Evolutionary conservation across 768 basidiomycete genomes (phyloP), one percentile per base, ranked within the genome.

Genomic region (Trametes punicea): DNA sequence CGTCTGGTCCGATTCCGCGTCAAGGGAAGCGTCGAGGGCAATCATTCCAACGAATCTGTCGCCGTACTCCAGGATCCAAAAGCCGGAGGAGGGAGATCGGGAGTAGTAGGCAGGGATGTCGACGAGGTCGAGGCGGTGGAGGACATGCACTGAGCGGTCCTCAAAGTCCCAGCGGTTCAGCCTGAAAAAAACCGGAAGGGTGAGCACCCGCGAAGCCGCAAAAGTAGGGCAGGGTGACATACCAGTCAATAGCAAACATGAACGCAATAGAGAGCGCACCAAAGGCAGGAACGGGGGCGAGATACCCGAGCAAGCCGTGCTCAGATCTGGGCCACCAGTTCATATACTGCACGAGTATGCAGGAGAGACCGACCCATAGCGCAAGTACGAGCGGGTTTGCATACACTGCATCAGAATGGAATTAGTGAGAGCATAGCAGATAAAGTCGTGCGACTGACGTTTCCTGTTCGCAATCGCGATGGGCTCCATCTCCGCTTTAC

Each of bases 241-340:
- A 89, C 90, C 90, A 90, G 67, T 92, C 90, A 40, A 86, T 73
- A 21, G 73, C 71, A 64, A 82, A 82, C 74, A 92, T 75, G 11
- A 90, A 62, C 0, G 85, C 86, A 29, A 87, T 78, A 2, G 82
- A 80, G 30, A 78, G 71, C 11, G 81, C 73, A 18, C 81, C 88
- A 63, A 92, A 80, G 6, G 83, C 81, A 5, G 88, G 86, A n/a
- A 89, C 39, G 0, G 85, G 80, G 18, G 69, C 70, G 9, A 91
- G 69, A 69, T 81, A 87, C 18, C 79, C 77, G 44, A 80, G 45
- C 23, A 69, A 56, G 7, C 81, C 78, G 56, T 73, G 63, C 11
- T 73, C 64, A 11, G 69, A 64, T 18, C 74, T 71, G 1, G 90
- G 89, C 87, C 85, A 90, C 85, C 84, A 85, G 18, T 76, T 48